Evolutionary conservation across 768 basidiomycete genomes (phyloP).

Genomic region (Candolleomyces efflorescens): DNA sequence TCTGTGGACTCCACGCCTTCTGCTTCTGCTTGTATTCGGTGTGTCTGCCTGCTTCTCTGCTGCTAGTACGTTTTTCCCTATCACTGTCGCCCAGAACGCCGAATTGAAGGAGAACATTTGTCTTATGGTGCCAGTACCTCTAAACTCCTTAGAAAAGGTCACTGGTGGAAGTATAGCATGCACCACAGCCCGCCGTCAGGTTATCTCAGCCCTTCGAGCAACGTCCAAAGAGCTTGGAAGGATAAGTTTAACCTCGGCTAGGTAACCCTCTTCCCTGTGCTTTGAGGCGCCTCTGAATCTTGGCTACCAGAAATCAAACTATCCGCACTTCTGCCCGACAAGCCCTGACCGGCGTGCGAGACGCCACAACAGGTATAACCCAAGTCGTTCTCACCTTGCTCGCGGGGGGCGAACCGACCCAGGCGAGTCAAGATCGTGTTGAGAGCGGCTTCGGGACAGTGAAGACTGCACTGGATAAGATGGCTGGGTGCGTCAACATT

Average conservation of each 20-base stretch:
- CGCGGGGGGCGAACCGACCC: not conserved
- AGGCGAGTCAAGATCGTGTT: not conserved
- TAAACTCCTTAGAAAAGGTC: not conserved
- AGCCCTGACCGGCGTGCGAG: not conserved
- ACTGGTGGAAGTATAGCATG: not conserved
- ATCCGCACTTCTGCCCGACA: not conserved
- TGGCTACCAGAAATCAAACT: not conserved
- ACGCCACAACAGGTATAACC: not conserved
- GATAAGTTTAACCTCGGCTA: not conserved
- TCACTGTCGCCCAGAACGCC: too few species aligned
- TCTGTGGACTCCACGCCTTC: too few species aligned
- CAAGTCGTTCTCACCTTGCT: not conserved
- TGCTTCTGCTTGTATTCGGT: too few species aligned
- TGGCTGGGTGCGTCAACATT: not conserved
- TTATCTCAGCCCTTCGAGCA: not conserved
- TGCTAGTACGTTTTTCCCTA: too few species aligned
- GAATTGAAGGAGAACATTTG: not conserved
- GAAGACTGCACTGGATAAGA: not conserved
- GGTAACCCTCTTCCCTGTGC: not conserved
- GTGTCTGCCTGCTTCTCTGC: too few species aligned
- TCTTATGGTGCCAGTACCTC: not conserved
- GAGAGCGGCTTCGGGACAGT: not conserved
- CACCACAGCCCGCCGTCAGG: not conserved
- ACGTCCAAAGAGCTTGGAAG: not conserved
- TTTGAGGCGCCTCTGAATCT: not conserved